A percentile compares a stretch with the other conserved stretches of the same genome.
Evolutionary conservation across 495 filamentous ascomycete genomes (phyloP).

Genomic region (Aspergillus cavernicola): DNA sequence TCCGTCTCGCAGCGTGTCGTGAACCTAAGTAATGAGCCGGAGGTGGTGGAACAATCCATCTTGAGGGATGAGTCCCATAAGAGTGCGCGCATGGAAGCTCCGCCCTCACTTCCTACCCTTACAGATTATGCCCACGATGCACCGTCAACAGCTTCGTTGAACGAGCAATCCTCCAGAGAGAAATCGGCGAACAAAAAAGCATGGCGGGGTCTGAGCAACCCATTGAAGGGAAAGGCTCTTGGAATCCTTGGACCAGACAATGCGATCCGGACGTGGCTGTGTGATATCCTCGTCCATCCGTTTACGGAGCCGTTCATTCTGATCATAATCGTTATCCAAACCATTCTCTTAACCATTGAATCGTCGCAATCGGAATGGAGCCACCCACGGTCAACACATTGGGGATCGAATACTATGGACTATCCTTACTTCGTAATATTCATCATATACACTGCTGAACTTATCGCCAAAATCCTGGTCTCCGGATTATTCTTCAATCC

Average conservation of each 20-base stretch:
- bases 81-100: conserved; percentile 49
- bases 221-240: conserved; percentile 81
- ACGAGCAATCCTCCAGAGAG: conserved; percentile 21
- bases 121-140: conserved; percentile 53
- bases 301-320: conserved; percentile 85
- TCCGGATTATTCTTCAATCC: conserved; percentile 91
- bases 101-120: conserved; percentile 56
- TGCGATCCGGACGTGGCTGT: conserved; percentile 66
- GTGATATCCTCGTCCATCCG: conserved; percentile 84
- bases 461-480: conserved; percentile 76
- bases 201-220: conserved; percentile 63
- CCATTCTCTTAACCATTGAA: conserved; percentile 80
- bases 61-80: conserved; percentile 59
- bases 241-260: conserved; percentile 79
- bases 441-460: conserved; percentile 84
- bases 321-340: conserved; percentile 82
- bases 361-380: conserved; percentile 63
- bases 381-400: conserved; percentile 45
- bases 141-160: conserved; percentile 37
- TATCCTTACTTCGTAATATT: conserved; percentile 81
- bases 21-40: conserved; percentile 88
- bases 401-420: conserved; percentile 70
- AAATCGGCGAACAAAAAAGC: conserved; percentile 41
- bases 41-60: conserved; percentile 71
- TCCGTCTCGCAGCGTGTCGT: conserved; percentile 98